A percentile compares a stretch with the other conserved stretches of the same genome.
phyloP scores from a whole-genome alignment of 139 green algal species.

The Pycnococcus provasolii region DNA sequence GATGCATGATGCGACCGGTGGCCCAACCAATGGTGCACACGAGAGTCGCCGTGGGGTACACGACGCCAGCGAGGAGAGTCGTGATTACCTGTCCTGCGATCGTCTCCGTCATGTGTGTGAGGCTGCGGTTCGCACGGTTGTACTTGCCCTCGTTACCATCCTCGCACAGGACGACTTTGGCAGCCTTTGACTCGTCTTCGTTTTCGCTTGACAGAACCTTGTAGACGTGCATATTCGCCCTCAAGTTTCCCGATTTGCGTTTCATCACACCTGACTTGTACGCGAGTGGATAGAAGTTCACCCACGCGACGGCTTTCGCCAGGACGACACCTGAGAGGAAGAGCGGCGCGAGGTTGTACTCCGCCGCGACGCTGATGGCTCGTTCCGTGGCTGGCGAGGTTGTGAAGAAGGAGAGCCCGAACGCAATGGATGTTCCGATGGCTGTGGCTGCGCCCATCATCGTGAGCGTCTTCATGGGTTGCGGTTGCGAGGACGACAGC shows the following conservation, averaged over 20 bases:
- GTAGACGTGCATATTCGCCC: not conserved
- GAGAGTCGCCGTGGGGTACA: not conserved
- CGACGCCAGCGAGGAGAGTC: not conserved
- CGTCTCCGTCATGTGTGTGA: not conserved
- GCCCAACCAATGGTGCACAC: not conserved
- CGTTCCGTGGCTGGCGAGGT: too few species aligned
- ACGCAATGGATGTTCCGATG: too few species aligned
- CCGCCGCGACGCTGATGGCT: too few species aligned
- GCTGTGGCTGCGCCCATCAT: too few species aligned
- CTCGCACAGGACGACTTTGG: not conserved
- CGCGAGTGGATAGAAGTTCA: not conserved
- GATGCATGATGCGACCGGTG: constrained; percentile 1
- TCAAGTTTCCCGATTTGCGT: not conserved
- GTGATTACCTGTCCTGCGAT: not conserved
- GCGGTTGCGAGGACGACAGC: too few species aligned
- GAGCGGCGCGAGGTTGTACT: too few species aligned
- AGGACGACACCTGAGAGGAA: too few species aligned
- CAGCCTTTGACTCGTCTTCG: not conserved
- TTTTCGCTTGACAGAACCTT: not conserved
- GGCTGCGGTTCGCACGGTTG: constrained; percentile 3
- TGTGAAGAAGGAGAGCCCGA: too few species aligned
- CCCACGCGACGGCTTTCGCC: not conserved
- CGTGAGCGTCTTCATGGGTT: too few species aligned
- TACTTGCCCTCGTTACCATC: not conserved
- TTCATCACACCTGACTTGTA: not conserved